phyloP scores from a whole-genome alignment of 2,329 filamentous ascomycete species.

The Phyllosticta citrichinensis region DNA sequence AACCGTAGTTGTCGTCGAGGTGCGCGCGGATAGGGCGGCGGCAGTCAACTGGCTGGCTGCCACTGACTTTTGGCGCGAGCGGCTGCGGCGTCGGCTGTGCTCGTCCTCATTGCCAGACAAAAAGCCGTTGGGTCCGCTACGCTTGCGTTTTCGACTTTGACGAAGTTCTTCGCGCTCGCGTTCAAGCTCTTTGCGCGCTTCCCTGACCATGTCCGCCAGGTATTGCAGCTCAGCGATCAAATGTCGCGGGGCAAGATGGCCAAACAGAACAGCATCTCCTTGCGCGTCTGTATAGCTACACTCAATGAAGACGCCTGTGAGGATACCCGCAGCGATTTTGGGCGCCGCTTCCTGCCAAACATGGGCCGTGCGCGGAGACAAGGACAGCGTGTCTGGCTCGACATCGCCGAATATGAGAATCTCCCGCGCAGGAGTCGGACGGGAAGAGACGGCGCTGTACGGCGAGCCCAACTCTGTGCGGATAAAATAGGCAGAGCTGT shows the following conservation, averaged over 20 bases:
- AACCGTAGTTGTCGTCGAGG: neutral
- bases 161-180: slow-evolving; percentile 22
- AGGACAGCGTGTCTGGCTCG: slow-evolving; percentile 77
- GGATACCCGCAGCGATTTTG: slow-evolving; percentile 62
- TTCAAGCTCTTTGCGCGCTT: slow-evolving; percentile 30
- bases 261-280: slow-evolving; percentile 68
- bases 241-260: slow-evolving; percentile 77
- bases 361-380: slow-evolving; percentile 67
- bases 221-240: slow-evolving; percentile 66
- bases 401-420: slow-evolving; percentile 93
- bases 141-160: slow-evolving; percentile 54
- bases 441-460: neutral
- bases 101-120: slow-evolving; percentile 7
- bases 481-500: slow-evolving; percentile 91
- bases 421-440: slow-evolving; percentile 41
- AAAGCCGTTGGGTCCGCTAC: slow-evolving; percentile 23
- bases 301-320: slow-evolving; percentile 85
- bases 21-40: neutral
- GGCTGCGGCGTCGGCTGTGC: neutral
- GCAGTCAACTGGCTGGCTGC: neutral
- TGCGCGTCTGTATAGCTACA: slow-evolving; percentile 84
- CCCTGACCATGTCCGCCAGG: slow-evolving; percentile 62
- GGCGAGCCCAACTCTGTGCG: slow-evolving; percentile 48
- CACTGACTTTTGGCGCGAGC: neutral
- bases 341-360: slow-evolving; percentile 86